Conservation (phyloP, 139 green algal genomes). For the Bryopsis sp. region DNA sequence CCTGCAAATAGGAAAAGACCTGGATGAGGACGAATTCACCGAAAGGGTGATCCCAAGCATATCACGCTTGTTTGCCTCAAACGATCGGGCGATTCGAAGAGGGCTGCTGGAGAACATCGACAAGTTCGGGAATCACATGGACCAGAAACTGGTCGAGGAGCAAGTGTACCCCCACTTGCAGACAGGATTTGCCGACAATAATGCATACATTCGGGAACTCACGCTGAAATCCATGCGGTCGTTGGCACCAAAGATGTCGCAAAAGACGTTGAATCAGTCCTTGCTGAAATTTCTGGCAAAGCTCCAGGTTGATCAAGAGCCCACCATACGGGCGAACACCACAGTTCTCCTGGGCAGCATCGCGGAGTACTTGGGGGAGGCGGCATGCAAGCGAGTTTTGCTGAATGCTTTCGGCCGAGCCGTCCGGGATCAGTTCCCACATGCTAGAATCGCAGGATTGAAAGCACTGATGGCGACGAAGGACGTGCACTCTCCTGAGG, state of each 20-base stretch:
- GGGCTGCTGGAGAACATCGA: slow-evolving; percentile 83
- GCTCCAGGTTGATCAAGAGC: slow-evolving; percentile 92
- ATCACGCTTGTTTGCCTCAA: slow-evolving; percentile 77
- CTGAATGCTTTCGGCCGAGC: slow-evolving; percentile 92
- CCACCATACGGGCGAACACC: slow-evolving; percentile 95
- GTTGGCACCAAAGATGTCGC: slow-evolving; percentile 82
- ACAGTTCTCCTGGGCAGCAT: slow-evolving; percentile 96
- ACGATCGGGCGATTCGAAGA: slow-evolving; percentile 72
- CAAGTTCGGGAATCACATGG: slow-evolving; percentile 47
- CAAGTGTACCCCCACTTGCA: slow-evolving; percentile 75
- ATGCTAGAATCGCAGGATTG: slow-evolving; percentile 58
- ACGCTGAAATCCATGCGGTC: slow-evolving; percentile 87
- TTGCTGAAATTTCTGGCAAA: slow-evolving; percentile 94
- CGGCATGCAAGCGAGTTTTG: slow-evolving; percentile 68
- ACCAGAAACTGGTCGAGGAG: slow-evolving; percentile 56
- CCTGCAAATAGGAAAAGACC: slow-evolving; percentile 57
- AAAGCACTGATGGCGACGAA: slow-evolving; percentile 65
- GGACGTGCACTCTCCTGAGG: slow-evolving; percentile 46
- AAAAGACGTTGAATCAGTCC: slow-evolving; percentile 69
- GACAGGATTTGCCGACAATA: slow-evolving; percentile 77
- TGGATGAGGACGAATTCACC: slow-evolving; percentile 67
- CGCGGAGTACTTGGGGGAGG: slow-evolving; percentile 66
- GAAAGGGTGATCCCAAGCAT: slow-evolving; percentile 74
- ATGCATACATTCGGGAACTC: slow-evolving; percentile 90
- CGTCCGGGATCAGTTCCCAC: slow-evolving; percentile 80